phyloP scores from a whole-genome alignment of 2,329 filamentous ascomycete genomes.

The Sporothrix sp. region DNA sequence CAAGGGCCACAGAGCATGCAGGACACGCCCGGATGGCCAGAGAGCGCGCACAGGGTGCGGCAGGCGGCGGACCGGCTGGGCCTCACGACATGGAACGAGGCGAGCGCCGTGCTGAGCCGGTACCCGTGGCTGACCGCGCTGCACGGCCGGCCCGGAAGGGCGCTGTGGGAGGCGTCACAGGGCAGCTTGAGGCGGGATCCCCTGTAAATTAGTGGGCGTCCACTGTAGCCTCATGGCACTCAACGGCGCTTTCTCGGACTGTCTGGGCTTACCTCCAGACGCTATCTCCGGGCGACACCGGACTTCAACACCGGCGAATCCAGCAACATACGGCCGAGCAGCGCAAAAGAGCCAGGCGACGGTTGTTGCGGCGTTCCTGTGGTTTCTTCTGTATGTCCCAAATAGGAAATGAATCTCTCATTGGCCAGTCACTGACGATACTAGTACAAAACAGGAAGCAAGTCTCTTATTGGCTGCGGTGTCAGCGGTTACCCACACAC shows the following conservation, averaged over 20 bases:
- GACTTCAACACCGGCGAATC: no score
- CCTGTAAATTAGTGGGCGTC: no score
- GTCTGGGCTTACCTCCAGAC: no score
- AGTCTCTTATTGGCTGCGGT: background rate
- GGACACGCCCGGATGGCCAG: background rate
- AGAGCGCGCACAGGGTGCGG: background rate
- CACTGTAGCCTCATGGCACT: no score
- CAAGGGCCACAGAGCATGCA: background rate
- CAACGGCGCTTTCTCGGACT: no score
- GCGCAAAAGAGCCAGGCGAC: no score
- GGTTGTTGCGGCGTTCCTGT: no score
- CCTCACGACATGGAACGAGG: background rate
- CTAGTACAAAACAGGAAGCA: background rate
- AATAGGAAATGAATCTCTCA: background rate
- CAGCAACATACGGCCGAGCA: no score
- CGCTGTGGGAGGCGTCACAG: background rate
- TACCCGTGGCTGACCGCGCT: conserved; percentile 1
- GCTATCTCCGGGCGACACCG: no score
- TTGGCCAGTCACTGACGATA: background rate
- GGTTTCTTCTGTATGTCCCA: no score
- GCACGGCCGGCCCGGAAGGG: background rate
- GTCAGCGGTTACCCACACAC: no score
- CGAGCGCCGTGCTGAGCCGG: background rate
- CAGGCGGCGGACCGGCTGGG: background rate
- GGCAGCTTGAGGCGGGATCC: background rate